A percentile compares a stretch with the other conserved stretches of the same genome.
phyloP scores from a whole-genome alignment of 495 filamentous ascomycete genomes.

The Cladorrhinum samala region DNA sequence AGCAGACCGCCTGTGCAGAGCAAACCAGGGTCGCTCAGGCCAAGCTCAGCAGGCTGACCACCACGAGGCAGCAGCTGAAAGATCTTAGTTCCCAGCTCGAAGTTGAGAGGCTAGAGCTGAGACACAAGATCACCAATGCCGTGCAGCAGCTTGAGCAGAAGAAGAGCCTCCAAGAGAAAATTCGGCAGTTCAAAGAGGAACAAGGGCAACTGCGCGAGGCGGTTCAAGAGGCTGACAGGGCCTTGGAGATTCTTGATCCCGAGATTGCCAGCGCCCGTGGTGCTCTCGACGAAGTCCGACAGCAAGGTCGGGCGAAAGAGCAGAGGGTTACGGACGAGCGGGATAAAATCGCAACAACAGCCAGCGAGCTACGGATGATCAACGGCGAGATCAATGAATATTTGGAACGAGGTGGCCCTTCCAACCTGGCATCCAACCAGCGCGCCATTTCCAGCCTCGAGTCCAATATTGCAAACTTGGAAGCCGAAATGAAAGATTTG shows the following conservation, averaged over 20 bases:
- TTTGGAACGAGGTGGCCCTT: constrained; percentile 65
- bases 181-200: constrained; percentile 65
- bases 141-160: constrained; percentile 74
- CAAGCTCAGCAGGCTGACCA: constrained; percentile 54
- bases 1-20: constrained; percentile 62
- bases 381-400: constrained; percentile 77
- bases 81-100: constrained; percentile 63
- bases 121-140: constrained; percentile 60
- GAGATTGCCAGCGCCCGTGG: constrained; percentile 67
- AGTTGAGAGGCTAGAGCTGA: constrained; percentile 61
- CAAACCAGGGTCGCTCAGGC: constrained; percentile 57
- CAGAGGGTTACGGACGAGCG: constrained; percentile 66
- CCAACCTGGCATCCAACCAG: constrained; percentile 61
- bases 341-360: constrained; percentile 60
- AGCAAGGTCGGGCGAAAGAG: constrained; percentile 65
- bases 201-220: constrained; percentile 61
- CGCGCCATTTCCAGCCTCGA: constrained; percentile 62
- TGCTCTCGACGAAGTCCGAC: constrained; percentile 66
- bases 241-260: constrained; percentile 64
- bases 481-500: constrained; percentile 61
- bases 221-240: constrained; percentile 59
- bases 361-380: constrained; percentile 67
- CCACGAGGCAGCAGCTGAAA: constrained; percentile 65
- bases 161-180: constrained; percentile 54
- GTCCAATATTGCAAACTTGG: constrained; percentile 55